phyloP scores from a whole-genome alignment of 495 filamentous ascomycete genomes.

The Aspergillus avenaceus region DNA sequence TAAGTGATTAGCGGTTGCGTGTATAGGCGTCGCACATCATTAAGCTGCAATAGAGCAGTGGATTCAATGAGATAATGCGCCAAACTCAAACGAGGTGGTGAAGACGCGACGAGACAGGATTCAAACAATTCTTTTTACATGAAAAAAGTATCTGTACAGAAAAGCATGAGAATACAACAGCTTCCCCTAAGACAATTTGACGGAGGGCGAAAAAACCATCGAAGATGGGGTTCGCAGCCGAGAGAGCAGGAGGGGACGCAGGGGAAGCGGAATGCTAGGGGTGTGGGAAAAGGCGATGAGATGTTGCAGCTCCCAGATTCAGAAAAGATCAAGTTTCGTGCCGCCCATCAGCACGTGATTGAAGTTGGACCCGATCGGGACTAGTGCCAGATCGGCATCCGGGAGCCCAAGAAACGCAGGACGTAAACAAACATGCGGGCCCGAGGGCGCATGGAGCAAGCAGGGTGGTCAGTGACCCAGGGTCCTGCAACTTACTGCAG shows the following conservation, averaged over 20 bases:
- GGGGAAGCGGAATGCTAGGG: not conserved
- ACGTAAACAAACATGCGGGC: conserved; percentile 34
- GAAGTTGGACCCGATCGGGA: conserved; percentile 18
- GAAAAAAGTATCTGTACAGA: not conserved
- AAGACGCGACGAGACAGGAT: not conserved
- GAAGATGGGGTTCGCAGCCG: not conserved
- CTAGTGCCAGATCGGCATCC: conserved; percentile 29
- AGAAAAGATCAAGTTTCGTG: conserved; percentile 20
- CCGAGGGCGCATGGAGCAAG: conserved; percentile 19
- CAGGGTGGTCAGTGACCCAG: conserved; percentile 9
- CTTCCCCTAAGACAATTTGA: not conserved
- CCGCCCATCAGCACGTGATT: conserved; percentile 24
- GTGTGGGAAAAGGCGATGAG: not conserved
- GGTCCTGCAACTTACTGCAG: not conserved
- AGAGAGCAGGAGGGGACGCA: not conserved
- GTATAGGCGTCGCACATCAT: conserved; percentile 15
- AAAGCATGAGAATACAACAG: not conserved
- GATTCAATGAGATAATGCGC: not conserved
- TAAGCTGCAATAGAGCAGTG: not conserved
- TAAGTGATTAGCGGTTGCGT: not conserved
- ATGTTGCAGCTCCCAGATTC: conserved; percentile 6
- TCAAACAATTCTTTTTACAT: not conserved
- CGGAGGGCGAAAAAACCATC: not conserved
- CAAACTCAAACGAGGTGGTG: not conserved
- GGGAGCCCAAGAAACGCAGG: conserved; percentile 35